A percentile compares a stretch with the other conserved stretches of the same genome.
Evolutionary conservation across 768 basidiomycete species (phyloP).

Genomic region (Tricholoma terreum): DNA sequence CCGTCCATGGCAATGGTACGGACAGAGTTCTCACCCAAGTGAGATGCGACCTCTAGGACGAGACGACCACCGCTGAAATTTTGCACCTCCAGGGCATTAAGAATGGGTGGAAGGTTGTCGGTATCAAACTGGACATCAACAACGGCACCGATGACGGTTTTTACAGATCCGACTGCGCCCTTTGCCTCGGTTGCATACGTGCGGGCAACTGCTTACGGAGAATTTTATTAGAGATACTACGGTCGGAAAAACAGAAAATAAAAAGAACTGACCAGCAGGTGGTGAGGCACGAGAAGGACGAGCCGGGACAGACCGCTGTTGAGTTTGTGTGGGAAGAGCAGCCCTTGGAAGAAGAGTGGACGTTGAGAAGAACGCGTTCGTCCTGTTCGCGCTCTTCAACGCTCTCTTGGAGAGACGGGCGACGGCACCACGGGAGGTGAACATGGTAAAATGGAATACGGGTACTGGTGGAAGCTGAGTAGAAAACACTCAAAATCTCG

Average conservation of each 20-base stretch:
- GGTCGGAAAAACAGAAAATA: conserved; percentile 12
- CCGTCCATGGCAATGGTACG: conserved; percentile 99
- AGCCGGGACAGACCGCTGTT: conserved; percentile 44
- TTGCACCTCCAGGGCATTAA: conserved; percentile 98
- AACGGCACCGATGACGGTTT: conserved; percentile 99
- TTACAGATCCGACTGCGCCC: conserved; percentile 72
- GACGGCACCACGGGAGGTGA: conserved; percentile 83
- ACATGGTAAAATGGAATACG: conserved; percentile 54
- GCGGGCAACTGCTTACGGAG: conserved; percentile 50
- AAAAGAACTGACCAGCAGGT: conserved; percentile 47
- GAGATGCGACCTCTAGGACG: conserved; percentile 98
- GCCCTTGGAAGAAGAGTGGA: conserved; percentile 57
- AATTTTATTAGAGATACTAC: conserved; percentile 9
- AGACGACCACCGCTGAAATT: conserved; percentile 93
- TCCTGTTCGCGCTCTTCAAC: conserved; percentile 69
- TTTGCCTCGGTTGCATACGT: conserved; percentile 90
- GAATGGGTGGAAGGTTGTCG: conserved; percentile 92
- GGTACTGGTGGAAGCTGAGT: conserved; percentile 25
- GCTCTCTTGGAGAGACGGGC: conserved; percentile 86
- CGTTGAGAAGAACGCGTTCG: conserved; percentile 79
- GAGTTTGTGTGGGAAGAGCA: conserved; percentile 41
- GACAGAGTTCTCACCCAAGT: conserved; percentile 98
- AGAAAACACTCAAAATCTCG: conserved; percentile 14
- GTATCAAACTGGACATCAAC: conserved; percentile 99
- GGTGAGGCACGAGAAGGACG: conserved; percentile 49